Conservation (phyloP, 2,329 filamentous ascomycete genomes). For the Sphaceloma murrayae region DNA sequence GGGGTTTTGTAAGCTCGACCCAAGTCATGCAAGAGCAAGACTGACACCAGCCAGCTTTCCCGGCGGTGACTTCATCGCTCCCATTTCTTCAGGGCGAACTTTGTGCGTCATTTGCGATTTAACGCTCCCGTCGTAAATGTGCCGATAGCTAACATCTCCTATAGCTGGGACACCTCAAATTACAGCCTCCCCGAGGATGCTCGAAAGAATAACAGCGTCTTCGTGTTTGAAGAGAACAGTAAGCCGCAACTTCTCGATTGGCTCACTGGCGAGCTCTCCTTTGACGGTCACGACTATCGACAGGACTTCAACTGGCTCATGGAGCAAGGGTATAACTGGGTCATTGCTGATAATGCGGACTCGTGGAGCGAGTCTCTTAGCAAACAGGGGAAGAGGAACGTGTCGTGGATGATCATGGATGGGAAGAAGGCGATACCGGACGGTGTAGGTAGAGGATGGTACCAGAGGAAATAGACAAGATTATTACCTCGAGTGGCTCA, state of each 20-base stretch:
- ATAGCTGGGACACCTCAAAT: conserved; percentile 1
- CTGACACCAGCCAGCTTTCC: neutral
- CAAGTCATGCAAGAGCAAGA: neutral
- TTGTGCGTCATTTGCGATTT: neutral
- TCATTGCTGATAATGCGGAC: conserved; percentile 22
- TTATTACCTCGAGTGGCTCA: too few relatives aligned
- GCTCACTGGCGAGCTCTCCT: conserved; percentile 14
- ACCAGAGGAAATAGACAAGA: too few relatives aligned
- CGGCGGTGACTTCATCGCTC: neutral
- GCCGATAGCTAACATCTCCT: neutral
- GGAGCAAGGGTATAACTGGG: conserved; percentile 20
- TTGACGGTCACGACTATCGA: conserved; percentile 20
- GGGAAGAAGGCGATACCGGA: conserved; percentile 4
- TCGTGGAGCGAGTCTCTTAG: conserved; percentile 19
- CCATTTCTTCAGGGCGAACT: neutral
- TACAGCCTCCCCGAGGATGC: conserved; percentile 65
- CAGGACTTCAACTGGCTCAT: conserved; percentile 21
- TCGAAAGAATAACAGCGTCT: conserved; percentile 42
- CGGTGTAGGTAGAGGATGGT: conserved; percentile 2
- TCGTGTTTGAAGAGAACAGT: conserved; percentile 16
- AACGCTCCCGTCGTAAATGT: neutral
- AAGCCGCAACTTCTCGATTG: conserved; percentile 18
- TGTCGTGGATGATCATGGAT: conserved; percentile 19
- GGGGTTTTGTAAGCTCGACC: neutral
- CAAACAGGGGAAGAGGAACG: conserved; percentile 19